phyloP scores from a whole-genome alignment of 208 protist genomes.

The Porcisia hertigi region DNA sequence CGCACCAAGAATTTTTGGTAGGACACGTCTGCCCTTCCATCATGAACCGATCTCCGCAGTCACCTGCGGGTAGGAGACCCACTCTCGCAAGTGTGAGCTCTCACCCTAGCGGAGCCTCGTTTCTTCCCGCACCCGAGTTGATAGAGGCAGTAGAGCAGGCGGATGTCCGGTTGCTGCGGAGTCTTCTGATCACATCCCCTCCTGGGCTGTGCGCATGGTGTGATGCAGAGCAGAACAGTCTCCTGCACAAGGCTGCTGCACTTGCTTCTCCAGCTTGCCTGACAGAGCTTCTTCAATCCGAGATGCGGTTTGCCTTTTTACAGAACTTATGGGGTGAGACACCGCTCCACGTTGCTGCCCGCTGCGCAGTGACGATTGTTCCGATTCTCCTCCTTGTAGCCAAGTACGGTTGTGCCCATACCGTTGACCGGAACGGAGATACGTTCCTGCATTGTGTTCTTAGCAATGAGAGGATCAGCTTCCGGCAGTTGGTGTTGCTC shows the following conservation, averaged over 20 bases:
- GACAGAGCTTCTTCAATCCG: conserved; percentile 36
- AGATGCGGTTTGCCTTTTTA: conserved; percentile 19
- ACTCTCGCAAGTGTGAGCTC: neutral
- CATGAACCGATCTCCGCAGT: conserved; percentile 9
- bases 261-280: conserved; percentile 35
- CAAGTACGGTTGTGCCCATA: conserved; percentile 39
- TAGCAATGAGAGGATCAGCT: conserved; percentile 33
- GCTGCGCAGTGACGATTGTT: conserved; percentile 19
- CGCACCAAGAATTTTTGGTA: neutral
- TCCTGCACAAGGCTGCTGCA: conserved; percentile 53
- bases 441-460: conserved; percentile 70
- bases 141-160: conserved; percentile 7
- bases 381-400: conserved; percentile 49
- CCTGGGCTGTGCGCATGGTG: conserved; percentile 14
- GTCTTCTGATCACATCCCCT: conserved; percentile 1
- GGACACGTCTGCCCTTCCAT: neutral
- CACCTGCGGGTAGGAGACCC: neutral
- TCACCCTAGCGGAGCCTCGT: neutral
- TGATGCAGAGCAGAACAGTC: conserved; percentile 20
- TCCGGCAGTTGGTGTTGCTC: conserved; percentile 31
- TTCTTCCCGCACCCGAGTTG: conserved; percentile 3
- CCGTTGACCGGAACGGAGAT: conserved; percentile 27
- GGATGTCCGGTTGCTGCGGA: conserved; percentile 23
- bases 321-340: conserved; percentile 47
- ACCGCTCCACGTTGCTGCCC: conserved; percentile 49